These are phyloP conservation scores for Komagataella phaffii DNA, from an alignment of 805 yeast species.

Conservation along the genomic window DNA sequence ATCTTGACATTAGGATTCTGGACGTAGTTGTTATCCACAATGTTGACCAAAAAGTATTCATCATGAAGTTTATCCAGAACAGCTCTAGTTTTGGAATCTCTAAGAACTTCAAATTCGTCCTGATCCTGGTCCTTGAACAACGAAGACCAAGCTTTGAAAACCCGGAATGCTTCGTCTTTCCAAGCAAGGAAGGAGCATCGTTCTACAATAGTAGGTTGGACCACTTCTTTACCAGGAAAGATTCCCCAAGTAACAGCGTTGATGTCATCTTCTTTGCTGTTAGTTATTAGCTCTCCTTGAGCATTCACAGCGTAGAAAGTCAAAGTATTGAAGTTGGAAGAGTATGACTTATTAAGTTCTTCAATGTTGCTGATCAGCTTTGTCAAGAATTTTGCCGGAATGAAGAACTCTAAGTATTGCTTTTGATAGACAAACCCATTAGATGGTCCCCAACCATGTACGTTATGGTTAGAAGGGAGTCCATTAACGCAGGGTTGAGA, in stretches of 20 bases:
- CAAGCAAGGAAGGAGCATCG: constrained; percentile 86
- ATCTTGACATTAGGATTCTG: constrained; percentile 36
- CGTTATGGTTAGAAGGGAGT: constrained; percentile 49
- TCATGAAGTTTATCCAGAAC: constrained; percentile 35
- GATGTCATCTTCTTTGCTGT: constrained; percentile 63
- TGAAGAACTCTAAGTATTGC: constrained; percentile 78
- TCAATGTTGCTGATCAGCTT: constrained; percentile 30
- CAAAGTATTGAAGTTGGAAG: constrained; percentile 28
- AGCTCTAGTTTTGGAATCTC: neutral
- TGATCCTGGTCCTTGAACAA: constrained; percentile 25
- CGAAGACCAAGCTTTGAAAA: constrained; percentile 68
- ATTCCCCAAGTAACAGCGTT: constrained; percentile 99
- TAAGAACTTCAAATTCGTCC: neutral
- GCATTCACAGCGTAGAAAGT: constrained; percentile 69
- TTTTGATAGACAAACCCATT: constrained; percentile 91
- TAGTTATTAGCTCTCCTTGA: constrained; percentile 44
- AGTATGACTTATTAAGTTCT: constrained; percentile 18
- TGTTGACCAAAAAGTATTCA: constrained; percentile 65
- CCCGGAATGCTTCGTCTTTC: constrained; percentile 89
- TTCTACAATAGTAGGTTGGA: constrained; percentile 94
- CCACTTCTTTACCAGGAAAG: constrained; percentile 88
- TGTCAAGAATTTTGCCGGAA: constrained; percentile 37
- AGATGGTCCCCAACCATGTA: constrained; percentile 91
- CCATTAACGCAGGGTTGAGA: constrained; percentile 94
- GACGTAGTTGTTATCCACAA: constrained; percentile 78